These are phyloP conservation scores for Lolium multiflorum DNA, from an alignment of 176 grass and related monocot species.

Conservation along the genomic window DNA sequence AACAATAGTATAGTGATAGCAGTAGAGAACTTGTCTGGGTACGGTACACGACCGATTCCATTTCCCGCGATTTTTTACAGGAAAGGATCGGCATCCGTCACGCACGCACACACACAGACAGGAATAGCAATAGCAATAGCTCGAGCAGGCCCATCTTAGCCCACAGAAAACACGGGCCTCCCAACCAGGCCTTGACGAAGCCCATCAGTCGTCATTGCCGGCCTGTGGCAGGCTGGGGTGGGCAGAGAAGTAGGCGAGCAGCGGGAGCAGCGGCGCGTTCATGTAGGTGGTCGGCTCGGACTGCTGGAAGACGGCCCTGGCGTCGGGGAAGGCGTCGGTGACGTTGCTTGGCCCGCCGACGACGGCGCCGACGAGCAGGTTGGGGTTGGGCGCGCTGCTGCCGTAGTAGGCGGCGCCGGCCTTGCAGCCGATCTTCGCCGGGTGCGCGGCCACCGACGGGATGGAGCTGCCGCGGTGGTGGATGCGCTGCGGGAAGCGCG, in stretches of 20 bases:
- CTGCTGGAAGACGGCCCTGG: constrained; percentile 75
- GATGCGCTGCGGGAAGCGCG: constrained; percentile 70
- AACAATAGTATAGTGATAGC: too few species aligned
- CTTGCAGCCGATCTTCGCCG: constrained; percentile 69
- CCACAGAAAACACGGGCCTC: neutral
- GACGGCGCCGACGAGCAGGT: constrained; percentile 73
- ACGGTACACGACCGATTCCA: constrained; percentile 45
- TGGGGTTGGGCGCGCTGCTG: constrained; percentile 70
- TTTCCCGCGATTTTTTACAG: constrained; percentile 67
- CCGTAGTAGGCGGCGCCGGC: constrained; percentile 67
- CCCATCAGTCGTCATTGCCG: constrained; percentile 37
- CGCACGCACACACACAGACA: neutral
- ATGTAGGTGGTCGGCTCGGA: constrained; percentile 93
- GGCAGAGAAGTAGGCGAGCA: constrained; percentile 79
- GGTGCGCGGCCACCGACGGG: constrained; percentile 66
- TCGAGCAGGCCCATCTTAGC: neutral
- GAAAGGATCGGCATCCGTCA: constrained; percentile 43
- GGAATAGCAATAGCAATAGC: neutral
- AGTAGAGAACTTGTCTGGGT: neutral
- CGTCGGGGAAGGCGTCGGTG: constrained; percentile 75
- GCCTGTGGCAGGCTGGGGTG: constrained; percentile 59
- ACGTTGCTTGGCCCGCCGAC: constrained; percentile 83
- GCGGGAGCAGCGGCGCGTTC: constrained; percentile 79
- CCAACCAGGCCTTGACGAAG: too few species aligned
- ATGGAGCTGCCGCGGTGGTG: constrained; percentile 90